Conservation (phyloP, 2,329 filamentous ascomycete genomes). For the Aureobasidium lini region DNA sequence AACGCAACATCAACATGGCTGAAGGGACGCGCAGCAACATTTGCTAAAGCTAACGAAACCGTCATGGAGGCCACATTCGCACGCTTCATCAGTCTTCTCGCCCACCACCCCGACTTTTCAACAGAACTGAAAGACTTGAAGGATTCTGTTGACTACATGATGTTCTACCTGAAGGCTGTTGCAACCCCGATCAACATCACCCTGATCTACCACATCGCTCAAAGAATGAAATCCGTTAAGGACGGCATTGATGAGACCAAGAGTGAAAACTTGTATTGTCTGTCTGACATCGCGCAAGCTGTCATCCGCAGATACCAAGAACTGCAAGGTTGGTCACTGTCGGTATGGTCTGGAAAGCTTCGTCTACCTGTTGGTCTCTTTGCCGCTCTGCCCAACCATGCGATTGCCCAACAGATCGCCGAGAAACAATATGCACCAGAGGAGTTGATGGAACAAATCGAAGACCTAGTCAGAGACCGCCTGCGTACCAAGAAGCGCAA, state of each 20-base stretch:
- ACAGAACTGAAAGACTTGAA: conserved; percentile 56
- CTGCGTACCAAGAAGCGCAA: conserved; percentile 54
- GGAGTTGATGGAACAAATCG: conserved; percentile 61
- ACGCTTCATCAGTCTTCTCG: conserved; percentile 76
- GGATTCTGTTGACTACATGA: conserved; percentile 79
- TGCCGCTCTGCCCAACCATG: conserved; percentile 64
- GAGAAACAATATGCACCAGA: conserved; percentile 78
- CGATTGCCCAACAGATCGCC: conserved; percentile 74
- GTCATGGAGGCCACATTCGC: conserved; percentile 76
- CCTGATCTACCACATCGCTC: conserved; percentile 83
- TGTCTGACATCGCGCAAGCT: conserved; percentile 80
- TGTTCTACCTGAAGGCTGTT: conserved; percentile 79
- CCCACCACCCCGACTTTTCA: conserved; percentile 88
- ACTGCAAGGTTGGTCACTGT: conserved; percentile 74
- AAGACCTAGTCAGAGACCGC: conserved; percentile 62
- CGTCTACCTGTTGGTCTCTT: conserved; percentile 76
- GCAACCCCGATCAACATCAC: conserved; percentile 82
- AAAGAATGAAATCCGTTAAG: conserved; percentile 81
- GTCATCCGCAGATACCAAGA: conserved; percentile 82
- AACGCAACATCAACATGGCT: conserved; percentile 80
- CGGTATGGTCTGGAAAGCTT: conserved; percentile 74
- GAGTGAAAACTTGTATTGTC: conserved; percentile 71
- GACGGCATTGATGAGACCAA: conserved; percentile 64
- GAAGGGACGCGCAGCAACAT: conserved; percentile 65
- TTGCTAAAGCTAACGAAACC: conserved; percentile 46